Base-by-base conservation (phyloP, 768 basidiomycete species). In the Boletus speciosus region DNA sequence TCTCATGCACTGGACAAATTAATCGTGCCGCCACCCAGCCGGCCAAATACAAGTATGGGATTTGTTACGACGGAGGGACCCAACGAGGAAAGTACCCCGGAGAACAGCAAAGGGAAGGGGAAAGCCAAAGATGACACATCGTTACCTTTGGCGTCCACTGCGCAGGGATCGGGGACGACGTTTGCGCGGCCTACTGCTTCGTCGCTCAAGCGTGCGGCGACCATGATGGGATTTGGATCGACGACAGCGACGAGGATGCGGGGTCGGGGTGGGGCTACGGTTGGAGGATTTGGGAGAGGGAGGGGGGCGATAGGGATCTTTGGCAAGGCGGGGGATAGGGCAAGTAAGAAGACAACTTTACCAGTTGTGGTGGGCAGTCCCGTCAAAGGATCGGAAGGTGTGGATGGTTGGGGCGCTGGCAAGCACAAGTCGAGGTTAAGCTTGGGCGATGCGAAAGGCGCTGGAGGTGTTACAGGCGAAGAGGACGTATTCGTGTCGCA, bases 1-100 rank as follows among this genome's bases (percentile, higher is more conserved):
- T 81, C 85, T 9, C 78, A 76, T 56, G 88, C 88, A 3, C 71
- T 91, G 27, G 83, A 89, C 63, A 86, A 84, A 62, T 74, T 90
- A n/a, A 76, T 77, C 27, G 79, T 81, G 66, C 86, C 84, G 0
- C 78, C 84, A 2, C 88, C 86, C 4, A 76, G 75, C 23, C 68
- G 86, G 39, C 86, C 88, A 1, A 86, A 79, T 50, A 86, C 86
- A 3, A 87, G 83, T 52, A 69, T 89, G 73, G 88, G 86, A 32
- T 87, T 89, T 66, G 79, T 81, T 49, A 62, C 61, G 5, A 46
- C 40, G 14, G 55, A 75, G 23, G 58, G 42, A 4, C 25, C 14
- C 6, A 49, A 41, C 31, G 57, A 56, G 4, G 39, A 49, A 0
- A 39, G 29, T 19, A 45, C 31, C 15, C n/a, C 31, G 16, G 65